Evolutionary conservation across 2,329 filamentous ascomycete species (phyloP), one percentile per base, ranked within the genome.

Genomic region (Pyrenochaeta sp.): DNA sequence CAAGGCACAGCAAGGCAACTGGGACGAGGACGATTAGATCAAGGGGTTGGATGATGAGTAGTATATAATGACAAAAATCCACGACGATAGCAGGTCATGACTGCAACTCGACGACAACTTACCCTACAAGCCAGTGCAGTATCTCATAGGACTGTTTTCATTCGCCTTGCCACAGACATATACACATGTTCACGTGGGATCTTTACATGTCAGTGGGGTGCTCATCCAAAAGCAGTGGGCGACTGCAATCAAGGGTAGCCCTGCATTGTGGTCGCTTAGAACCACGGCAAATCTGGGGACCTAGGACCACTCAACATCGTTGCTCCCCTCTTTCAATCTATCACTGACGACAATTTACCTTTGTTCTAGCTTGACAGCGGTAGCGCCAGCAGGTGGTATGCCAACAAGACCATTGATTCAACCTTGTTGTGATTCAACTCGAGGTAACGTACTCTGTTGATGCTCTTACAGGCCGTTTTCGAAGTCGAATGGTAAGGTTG

Each of bases 1-100:
- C 32, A 94, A 91, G 59, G 96, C 96, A 76, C 64, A 69, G 52
- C 61, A 65, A 53, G 88, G 92, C 31, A 84, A 84, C 67, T 86
- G 85, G 85, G 85, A 87, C 70, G 82, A 87, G 64, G 85, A 88
- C 65, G 67, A 67, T 43, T 65, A 66, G 42, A 38, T 15, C n/a
- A n/a, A n/a, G n/a, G n/a, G n/a, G n/a, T n/a, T n/a, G n/a, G n/a
- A n/a, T n/a, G n/a, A n/a, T n/a, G n/a, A n/a, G n/a, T n/a, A n/a
- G n/a, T n/a, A n/a, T n/a, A n/a, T n/a, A n/a, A n/a, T n/a, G n/a
- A n/a, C n/a, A n/a, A n/a, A n/a, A n/a, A n/a, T n/a, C n/a, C n/a
- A n/a, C n/a, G n/a, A n/a, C n/a, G n/a, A n/a, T n/a, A n/a, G n/a
- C n/a, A n/a, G n/a, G n/a, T n/a, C n/a, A n/a, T n/a, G n/a, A n/a